Evolutionary conservation across 2,329 filamentous ascomycete genomes (phyloP).

Genomic region (Kalmusia sp.): DNA sequence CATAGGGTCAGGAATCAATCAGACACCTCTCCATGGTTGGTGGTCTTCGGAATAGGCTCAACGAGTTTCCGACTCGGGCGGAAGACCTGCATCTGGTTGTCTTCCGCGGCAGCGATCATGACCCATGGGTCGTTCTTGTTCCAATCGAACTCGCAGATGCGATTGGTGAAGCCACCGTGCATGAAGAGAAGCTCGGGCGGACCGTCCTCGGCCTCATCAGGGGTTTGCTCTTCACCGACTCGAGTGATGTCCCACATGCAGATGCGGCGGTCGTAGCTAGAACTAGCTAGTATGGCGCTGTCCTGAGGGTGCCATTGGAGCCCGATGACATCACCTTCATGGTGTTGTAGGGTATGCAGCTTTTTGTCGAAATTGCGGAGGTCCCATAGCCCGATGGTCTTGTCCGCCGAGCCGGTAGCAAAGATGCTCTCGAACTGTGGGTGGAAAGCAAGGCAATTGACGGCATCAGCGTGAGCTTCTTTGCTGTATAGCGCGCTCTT

Average conservation of each 20-base stretch:
- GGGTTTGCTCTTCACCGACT: conserved; percentile 91
- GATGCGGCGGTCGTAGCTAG: conserved; percentile 89
- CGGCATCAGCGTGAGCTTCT: conserved; percentile 85
- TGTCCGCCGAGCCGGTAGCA: conserved; percentile 92
- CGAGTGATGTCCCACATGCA: conserved; percentile 96
- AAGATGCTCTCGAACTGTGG: conserved; percentile 88
- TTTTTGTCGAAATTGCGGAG: conserved; percentile 88
- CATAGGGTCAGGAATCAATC: conserved; percentile 29
- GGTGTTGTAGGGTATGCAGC: conserved; percentile 87
- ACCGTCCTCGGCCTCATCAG: conserved; percentile 93
- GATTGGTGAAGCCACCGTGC: conserved; percentile 98
- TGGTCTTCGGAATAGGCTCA: conserved; percentile 42
- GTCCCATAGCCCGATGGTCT: conserved; percentile 95
- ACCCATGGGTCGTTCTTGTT: conserved; percentile 97
- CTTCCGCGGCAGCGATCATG: conserved; percentile 92
- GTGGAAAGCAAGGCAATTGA: conserved; percentile 96
- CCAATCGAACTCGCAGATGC: conserved; percentile 97
- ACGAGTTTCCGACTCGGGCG: conserved; percentile 47
- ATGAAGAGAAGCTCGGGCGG: conserved; percentile 96
- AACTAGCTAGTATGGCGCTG: conserved; percentile 85
- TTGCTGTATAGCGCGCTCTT: conserved; percentile 73
- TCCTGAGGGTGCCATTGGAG: conserved; percentile 95
- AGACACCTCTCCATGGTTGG: conserved; percentile 48
- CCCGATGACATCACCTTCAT: conserved; percentile 88
- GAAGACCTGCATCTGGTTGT: conserved; percentile 93